Percentiles rank a stretch among this genome's conserved stretches.
These are phyloP conservation scores for Mycena epipterygia DNA, from an alignment of 768 basidiomycete genomes.

Conservation along the genomic window DNA sequence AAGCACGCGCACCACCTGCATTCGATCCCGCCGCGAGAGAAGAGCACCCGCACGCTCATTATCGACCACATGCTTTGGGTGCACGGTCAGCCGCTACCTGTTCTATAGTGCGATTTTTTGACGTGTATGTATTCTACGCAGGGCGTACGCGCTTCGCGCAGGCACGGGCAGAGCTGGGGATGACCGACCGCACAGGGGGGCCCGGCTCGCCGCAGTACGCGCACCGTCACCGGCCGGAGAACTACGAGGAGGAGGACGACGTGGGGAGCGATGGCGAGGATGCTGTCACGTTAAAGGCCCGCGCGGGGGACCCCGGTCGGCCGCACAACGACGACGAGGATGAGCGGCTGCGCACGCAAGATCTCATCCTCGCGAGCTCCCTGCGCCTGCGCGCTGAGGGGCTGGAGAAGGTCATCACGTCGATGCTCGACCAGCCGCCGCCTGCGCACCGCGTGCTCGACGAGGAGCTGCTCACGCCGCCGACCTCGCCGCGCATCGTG, in stretches of 20 bases:
- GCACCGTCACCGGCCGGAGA: conserved; percentile 80
- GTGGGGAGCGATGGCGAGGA: conserved; percentile 76
- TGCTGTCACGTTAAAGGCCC: conserved; percentile 62
- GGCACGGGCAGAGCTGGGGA: conserved; percentile 87
- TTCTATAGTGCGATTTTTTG: neutral
- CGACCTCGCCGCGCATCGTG: conserved; percentile 62
- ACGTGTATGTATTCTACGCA: conserved; percentile 32
- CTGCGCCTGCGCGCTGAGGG: conserved; percentile 84
- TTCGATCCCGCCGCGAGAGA: conserved; percentile 88
- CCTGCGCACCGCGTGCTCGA: conserved; percentile 69
- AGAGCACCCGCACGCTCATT: conserved; percentile 90
- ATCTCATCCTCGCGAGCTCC: conserved; percentile 71
- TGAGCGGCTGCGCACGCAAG: conserved; percentile 66
- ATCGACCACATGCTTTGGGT: conserved; percentile 92
- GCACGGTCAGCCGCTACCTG: conserved; percentile 59
- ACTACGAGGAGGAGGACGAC: conserved; percentile 83
- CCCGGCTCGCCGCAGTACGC: conserved; percentile 69
- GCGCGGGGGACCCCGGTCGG: conserved; percentile 59
- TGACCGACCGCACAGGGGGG: conserved; percentile 86
- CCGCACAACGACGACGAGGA: conserved; percentile 72
- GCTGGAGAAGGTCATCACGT: conserved; percentile 84
- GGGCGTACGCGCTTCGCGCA: conserved; percentile 85
- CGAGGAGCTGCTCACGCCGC: conserved; percentile 66
- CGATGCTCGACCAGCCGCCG: conserved; percentile 87
- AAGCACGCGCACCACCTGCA: conserved; percentile 92